Base-by-base conservation (phyloP, 2,329 filamentous ascomycete genomes). In the Chrysoporthe puriensis region DNA sequence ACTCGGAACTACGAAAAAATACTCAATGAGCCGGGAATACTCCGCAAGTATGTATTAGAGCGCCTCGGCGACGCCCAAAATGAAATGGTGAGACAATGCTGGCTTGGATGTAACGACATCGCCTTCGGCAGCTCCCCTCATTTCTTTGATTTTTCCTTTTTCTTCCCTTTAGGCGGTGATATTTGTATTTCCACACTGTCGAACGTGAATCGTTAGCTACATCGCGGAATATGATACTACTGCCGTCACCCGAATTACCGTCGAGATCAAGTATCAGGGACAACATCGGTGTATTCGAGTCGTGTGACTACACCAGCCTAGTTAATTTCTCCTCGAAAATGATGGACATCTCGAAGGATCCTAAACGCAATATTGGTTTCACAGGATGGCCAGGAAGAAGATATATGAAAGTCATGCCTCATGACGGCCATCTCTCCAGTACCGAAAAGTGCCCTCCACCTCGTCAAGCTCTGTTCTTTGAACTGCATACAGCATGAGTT, bases 391-490 rank as follows among this genome's bases (percentile, higher is more conserved):
- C 52, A 8, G 16, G 1, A 9, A 16, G 16, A 18, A 57, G 32
- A 57, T 57, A 57, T 34, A 36, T 57, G 52, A 6, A n/a, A 34
- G 52, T n/a, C 52, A 34, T 36, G 26, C 52, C 52, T 57, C 52
- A 4, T 2, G 32, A 4, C 1, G 18, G 16, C 2, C 32, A 36
- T 36, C 52, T 34, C 48, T 26, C 26, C 48, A 18, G 48, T 52
- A 32, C 21, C 21, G 14, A 32, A 11, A 2, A 26, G 26, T 26
- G 9, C 26, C 21, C 16, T 26, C 26, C 21, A 2, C 7, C 48
- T 14, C 7, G 2, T 57, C 14, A 36, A 36, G 14, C 13, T 18
- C 34, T 26, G 14, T 57, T 2, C 32, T 26, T 11, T 34, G 32
- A n/a, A 32, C 18, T 14, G 26, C 40, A 26, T 34, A n/a, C 21